Conservation (phyloP, 2,329 filamentous ascomycete species). For the Paraphaeosphaeria sporulosa region DNA sequence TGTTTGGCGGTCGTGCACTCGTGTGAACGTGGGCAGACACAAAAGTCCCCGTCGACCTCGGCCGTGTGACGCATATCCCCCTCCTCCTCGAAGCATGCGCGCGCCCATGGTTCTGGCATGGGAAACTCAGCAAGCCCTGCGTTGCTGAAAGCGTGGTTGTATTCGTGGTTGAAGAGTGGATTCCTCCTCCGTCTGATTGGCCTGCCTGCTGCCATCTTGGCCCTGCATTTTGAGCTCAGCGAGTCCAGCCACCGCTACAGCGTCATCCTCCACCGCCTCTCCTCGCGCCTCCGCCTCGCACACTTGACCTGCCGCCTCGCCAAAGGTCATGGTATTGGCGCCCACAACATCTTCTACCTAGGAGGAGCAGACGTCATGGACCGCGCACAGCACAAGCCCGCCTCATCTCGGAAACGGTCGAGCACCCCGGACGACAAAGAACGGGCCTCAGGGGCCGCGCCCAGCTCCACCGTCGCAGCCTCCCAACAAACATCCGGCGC, state of each 20-base stretch:
- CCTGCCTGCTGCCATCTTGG: conserved; percentile 37
- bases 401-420: conserved; percentile 27
- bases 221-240: conserved; percentile 41
- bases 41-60: conserved; percentile 11
- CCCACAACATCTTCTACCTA: conserved; percentile 31
- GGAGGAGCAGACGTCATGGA: conserved; percentile 38
- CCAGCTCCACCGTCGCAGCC: conserved; percentile 9
- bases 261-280: conserved; percentile 46
- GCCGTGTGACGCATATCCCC: neutral
- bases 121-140: conserved; percentile 36
- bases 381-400: conserved; percentile 31
- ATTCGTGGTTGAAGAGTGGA: conserved; percentile 31
- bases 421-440: conserved; percentile 38
- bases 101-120: conserved; percentile 39
- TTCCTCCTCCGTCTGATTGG: conserved; percentile 36
- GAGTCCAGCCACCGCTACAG: conserved; percentile 36
- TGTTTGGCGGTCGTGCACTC: conserved; percentile 18
- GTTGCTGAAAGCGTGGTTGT: conserved; percentile 41
- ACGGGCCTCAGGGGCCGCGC: conserved; percentile 25
- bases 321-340: conserved; percentile 27
- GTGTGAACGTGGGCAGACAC: conserved; percentile 19
- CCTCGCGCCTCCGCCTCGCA: conserved; percentile 37
- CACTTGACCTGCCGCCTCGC: conserved; percentile 31
- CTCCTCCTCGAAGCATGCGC: conserved; percentile 36
- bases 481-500: conserved; percentile 21